Base-by-base conservation (phyloP, 179 eudicot species). In the Camellia oleifera region DNA sequence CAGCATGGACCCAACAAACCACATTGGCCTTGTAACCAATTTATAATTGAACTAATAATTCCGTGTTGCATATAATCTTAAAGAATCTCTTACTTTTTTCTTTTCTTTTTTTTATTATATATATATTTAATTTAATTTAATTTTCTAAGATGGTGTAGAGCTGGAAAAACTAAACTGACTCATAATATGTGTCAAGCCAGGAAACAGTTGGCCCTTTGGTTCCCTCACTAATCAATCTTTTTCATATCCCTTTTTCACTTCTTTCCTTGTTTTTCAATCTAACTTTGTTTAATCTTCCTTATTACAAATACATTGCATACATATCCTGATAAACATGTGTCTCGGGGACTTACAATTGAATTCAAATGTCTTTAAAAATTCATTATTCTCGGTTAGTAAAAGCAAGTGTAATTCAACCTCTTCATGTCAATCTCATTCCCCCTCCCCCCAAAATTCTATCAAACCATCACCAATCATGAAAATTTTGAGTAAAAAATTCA, bases 311-410 rank as follows among this genome's bases (percentile, higher is more conserved):
- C 11, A 76, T 32, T 76, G 12, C n/a, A 13, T 67, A 42, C 65
- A 75, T 18, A 10, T 7, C 23, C 75, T 67, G 79, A 76, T 63
- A 67, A 32, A 70, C 79, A 69, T 81, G 83, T 81, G 79, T 40
- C 48, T 75, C 9, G 62, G 75, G 75, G 83, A 81, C 76, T 81
- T 75, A 56, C 72, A 52, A 62, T 48, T 14, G 20, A 77, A 23
- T 77, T 80, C 73, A 74, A 57, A 48, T 48, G 78, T 57, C 58
- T 76, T 76, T 63, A 23, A 46, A 12, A 11, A 18, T 53, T 73
- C 26, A 73, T 54, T 76, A 66, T 67, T 80, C 72, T 62, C 20
- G 4, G 76, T 23, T 5, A 60, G 48, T 8, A 20, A 79, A 70
- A 78, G 44, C 4, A 32, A 32, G 32, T 32, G 1, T 32, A 32